phyloP scores from a whole-genome alignment of 2,329 filamentous ascomycete genomes.

The Cytospora chrysosperma region DNA sequence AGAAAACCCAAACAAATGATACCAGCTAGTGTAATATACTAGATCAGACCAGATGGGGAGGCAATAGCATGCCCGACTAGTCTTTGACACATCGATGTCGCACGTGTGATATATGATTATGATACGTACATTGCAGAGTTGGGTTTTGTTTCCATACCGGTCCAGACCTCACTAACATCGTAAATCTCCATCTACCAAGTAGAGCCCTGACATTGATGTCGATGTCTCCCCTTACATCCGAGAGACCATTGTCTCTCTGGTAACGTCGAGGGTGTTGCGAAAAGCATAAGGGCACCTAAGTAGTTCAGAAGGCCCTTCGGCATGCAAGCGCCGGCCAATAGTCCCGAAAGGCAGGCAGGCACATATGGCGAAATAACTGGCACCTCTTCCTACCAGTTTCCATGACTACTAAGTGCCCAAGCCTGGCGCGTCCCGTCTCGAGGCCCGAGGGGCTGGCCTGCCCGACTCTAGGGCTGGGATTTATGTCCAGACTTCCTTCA shows the following conservation, averaged over 20 bases:
- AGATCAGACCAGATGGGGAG: background rate
- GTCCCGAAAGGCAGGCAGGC: background rate
- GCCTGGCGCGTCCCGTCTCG: background rate
- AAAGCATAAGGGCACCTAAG: background rate
- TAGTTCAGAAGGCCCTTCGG: background rate
- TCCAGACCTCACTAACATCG: background rate
- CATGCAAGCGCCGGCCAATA: background rate
- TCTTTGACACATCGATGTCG: background rate
- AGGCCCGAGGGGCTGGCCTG: too few species aligned
- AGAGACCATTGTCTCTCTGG: background rate
- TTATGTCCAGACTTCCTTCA: background rate
- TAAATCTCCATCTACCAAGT: background rate
- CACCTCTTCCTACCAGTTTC: background rate
- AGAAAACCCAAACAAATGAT: constrained; percentile 13
- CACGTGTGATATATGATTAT: background rate
- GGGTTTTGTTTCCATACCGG: background rate
- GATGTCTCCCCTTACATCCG: background rate
- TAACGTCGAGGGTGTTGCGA: background rate
- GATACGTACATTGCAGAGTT: background rate
- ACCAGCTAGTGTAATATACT: constrained; percentile 9
- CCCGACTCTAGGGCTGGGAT: background rate
- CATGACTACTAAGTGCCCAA: too few species aligned
- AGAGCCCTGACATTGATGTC: background rate
- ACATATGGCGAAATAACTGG: background rate
- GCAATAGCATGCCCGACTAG: background rate